Conservation (phyloP, 768 basidiomycete genomes). For the Leccinum ochraceum region DNA sequence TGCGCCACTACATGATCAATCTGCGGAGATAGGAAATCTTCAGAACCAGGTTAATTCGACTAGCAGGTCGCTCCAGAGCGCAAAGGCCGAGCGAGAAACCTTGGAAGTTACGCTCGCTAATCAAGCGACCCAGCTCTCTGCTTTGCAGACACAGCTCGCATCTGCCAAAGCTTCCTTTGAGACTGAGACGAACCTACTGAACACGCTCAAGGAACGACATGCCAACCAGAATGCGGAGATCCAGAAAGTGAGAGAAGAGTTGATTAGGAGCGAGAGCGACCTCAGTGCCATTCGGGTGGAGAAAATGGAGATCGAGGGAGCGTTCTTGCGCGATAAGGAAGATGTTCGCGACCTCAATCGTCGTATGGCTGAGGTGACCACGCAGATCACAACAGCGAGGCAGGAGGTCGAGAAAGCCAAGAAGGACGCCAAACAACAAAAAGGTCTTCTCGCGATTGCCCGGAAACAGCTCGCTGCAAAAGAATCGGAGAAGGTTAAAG, state of each 20-base stretch:
- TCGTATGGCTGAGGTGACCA: conserved; percentile 77
- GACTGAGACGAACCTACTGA: conserved; percentile 72
- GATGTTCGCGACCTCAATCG: conserved; percentile 85
- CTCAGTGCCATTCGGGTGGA: conserved; percentile 85
- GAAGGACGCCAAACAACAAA: conserved; percentile 96
- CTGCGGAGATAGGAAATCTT: conserved; percentile 84
- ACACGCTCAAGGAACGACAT: conserved; percentile 68
- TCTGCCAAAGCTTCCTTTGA: conserved; percentile 85
- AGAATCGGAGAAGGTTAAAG: conserved; percentile 73
- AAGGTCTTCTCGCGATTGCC: conserved; percentile 90
- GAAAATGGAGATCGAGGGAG: conserved; percentile 88
- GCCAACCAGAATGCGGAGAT: conserved; percentile 70
- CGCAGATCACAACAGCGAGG: conserved; percentile 70
- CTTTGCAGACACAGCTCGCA: conserved; percentile 81
- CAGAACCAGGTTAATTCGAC: conserved; percentile 87
- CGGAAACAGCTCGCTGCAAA: conserved; percentile 89
- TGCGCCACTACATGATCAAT: conserved; percentile 65
- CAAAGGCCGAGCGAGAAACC: conserved; percentile 63
- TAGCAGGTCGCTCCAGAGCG: conserved; percentile 62
- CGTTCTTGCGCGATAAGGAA: conserved; percentile 89
- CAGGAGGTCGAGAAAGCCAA: conserved; percentile 81
- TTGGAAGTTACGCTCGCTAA: conserved; percentile 65
- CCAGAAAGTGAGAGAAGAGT: conserved; percentile 67
- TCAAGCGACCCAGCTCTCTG: conserved; percentile 73
- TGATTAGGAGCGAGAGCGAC: conserved; percentile 91